These are phyloP conservation scores for Arachnopeziza araneosa DNA, from an alignment of 2,329 filamentous ascomycete genomes.

Conservation along the genomic window DNA sequence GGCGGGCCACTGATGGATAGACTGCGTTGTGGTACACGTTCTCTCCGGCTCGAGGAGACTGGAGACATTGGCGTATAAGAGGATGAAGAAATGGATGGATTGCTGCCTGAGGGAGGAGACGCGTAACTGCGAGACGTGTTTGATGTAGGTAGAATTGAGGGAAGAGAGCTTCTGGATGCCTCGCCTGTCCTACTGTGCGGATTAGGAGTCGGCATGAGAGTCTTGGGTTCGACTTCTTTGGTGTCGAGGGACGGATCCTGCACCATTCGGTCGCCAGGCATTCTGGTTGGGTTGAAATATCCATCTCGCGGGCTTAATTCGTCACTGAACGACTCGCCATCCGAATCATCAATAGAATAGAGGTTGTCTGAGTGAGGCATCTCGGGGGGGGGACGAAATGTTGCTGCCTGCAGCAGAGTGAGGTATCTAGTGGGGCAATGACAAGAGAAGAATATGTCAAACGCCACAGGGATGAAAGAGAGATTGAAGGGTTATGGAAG, in stretches of 20 bases:
- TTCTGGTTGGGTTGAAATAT: constrained; percentile 24
- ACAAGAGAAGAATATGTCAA: background rate
- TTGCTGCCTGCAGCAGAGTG: constrained; percentile 10
- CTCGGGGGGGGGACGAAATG: constrained; percentile 3
- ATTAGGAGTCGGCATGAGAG: constrained; percentile 19
- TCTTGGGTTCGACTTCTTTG: constrained; percentile 21
- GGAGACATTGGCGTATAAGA: constrained; percentile 12
- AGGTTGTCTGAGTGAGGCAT: constrained; percentile 23
- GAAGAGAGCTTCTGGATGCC: constrained; percentile 12
- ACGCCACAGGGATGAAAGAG: background rate
- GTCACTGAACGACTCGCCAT: constrained; percentile 25
- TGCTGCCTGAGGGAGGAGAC: constrained; percentile 11
- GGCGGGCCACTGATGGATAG: constrained; percentile 20
- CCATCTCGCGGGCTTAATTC: constrained; percentile 27
- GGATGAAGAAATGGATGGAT: background rate
- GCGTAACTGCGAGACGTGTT: constrained; percentile 19
- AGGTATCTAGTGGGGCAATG: background rate
- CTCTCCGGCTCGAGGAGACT: constrained; percentile 10
- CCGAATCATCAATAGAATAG: constrained; percentile 19
- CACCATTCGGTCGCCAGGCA: constrained; percentile 16
- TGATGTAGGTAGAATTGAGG: constrained; percentile 14
- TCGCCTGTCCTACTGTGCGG: constrained; percentile 10
- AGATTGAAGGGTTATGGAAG: background rate
- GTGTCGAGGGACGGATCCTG: constrained; percentile 21
- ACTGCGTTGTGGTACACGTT: constrained; percentile 10